Evolutionary conservation across 495 filamentous ascomycete genomes (phyloP).

Genomic region (Penicillium herquei): DNA sequence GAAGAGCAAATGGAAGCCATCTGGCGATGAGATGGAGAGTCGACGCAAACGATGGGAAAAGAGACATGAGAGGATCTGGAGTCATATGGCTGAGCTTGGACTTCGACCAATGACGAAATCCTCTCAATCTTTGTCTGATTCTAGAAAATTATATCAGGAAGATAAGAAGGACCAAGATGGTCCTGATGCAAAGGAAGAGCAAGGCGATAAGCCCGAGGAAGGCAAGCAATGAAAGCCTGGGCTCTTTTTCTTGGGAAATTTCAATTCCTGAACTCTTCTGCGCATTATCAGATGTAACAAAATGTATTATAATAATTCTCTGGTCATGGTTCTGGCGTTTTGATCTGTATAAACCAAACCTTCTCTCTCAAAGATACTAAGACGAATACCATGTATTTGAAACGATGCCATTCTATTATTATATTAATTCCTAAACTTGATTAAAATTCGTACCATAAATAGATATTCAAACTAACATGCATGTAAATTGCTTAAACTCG

Average conservation of each 20-base stretch:
- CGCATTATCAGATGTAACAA: background rate
- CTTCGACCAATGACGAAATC: slow-evolving; percentile 47
- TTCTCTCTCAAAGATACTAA: too few relatives aligned
- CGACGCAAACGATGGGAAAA: slow-evolving; percentile 73
- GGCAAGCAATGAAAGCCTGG: background rate
- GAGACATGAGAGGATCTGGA: slow-evolving; percentile 76
- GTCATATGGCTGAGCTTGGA: slow-evolving; percentile 68
- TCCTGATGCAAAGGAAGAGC: background rate
- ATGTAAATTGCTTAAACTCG: too few relatives aligned
- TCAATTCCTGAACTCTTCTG: background rate
- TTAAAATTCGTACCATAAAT: too few relatives aligned
- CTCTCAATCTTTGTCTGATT: slow-evolving; percentile 23
- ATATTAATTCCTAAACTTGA: too few relatives aligned
- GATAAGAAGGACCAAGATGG: slow-evolving; percentile 2
- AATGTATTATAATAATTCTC: background rate
- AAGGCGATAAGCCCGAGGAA: background rate
- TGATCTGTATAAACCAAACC: too few relatives aligned
- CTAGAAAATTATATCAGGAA: slow-evolving; percentile 28
- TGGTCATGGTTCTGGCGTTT: background rate
- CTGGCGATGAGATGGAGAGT: slow-evolving; percentile 55
- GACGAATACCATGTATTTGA: too few relatives aligned
- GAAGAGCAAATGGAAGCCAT: slow-evolving; percentile 77
- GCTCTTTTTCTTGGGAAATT: too few relatives aligned
- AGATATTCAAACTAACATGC: too few relatives aligned
- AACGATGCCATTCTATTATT: too few relatives aligned